Base-by-base conservation (phyloP, 2,329 filamentous ascomycete species). In the Colletotrichum tropicale region DNA sequence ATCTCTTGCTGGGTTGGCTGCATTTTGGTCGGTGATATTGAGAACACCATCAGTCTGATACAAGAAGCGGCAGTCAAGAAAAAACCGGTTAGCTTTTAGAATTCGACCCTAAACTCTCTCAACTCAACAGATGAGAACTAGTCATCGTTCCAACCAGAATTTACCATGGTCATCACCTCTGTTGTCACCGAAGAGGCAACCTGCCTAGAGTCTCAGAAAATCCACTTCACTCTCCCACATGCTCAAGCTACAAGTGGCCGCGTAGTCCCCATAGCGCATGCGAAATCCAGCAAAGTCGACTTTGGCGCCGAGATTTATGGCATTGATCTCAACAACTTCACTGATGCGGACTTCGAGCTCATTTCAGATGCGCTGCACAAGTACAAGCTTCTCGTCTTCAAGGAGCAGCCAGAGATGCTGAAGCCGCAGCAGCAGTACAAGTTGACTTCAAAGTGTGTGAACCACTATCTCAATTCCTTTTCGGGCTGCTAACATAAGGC, bases 401-500 rank as follows among this genome's bases (percentile, higher is more conserved):
- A 52, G n/a, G 43, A 52, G 43, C 43, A 52, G n/a, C 43, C 43
- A 21, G 43, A 52, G n/a, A 52, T 52, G 43, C 43, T 52, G 43
- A 52, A 52, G 43, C n/a, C 43, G 1, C 43, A 52, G 43, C 43
- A 52, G 1, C 43, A 52, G 43, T 52, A 52, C 43, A 52, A 52
- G 1, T 52, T 52, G 43, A 52, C 43, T 52, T 52, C 43, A 0
- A 52, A 52, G 43, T 52, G 0, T 21, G 43, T 1, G 43, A 18
- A 21, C 43, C 10, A 0, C 43, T 52, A 21, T 0, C 5, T 52
- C 43, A 52, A 3, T 21, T 52, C 6, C 18, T 52, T 1, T 21
- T 13, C 10, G 1, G 1, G 2, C 9, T 5, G n/a, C 3, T 52
- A 21, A 52, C n/a, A 21, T 6, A 21, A 5, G 43, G 1, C n/a